These are phyloP conservation scores for Udeniomyces megalosporus DNA, from an alignment of 768 basidiomycete genomes.

Conservation along the genomic window DNA sequence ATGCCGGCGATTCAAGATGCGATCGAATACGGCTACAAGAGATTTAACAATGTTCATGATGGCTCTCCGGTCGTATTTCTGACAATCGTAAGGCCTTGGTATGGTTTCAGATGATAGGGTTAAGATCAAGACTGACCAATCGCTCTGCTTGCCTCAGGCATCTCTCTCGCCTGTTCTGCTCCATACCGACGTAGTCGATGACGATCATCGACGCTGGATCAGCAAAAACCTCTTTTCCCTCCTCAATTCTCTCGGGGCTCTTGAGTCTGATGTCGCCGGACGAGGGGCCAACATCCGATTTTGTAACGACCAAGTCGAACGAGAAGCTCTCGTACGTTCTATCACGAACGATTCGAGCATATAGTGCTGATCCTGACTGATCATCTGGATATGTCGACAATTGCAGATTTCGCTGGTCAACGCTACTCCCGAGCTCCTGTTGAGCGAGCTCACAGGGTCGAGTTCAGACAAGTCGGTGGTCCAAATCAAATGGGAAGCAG, in stretches of 20 bases:
- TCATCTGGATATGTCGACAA: no score
- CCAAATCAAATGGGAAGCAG: constrained; percentile 31
- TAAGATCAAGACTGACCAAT: background rate
- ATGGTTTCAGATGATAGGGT: no score
- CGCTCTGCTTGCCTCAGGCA: background rate
- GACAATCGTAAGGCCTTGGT: constrained; percentile 36
- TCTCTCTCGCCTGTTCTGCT: background rate
- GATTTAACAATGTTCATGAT: constrained; percentile 57
- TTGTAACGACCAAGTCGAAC: constrained; percentile 47
- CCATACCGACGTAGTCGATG: background rate
- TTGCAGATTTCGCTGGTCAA: constrained; percentile 44
- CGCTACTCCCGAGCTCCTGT: constrained; percentile 54
- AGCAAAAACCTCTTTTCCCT: constrained; percentile 44
- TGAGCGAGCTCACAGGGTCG: constrained; percentile 26
- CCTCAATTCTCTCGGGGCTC: constrained; percentile 41
- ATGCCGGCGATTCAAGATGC: constrained; percentile 46
- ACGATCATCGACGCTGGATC: constrained; percentile 25
- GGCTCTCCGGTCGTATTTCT: constrained; percentile 56
- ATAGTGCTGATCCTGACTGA: no score
- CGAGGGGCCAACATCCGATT: constrained; percentile 55
- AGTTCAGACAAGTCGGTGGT: background rate
- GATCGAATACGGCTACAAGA: constrained; percentile 52
- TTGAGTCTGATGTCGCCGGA: constrained; percentile 31
- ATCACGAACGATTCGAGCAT: no score
- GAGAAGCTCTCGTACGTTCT: constrained; percentile 43